Evolutionary conservation across 2,329 filamentous ascomycete genomes (phyloP), one percentile per base, ranked within the genome.

Genomic region (Magnaporthiopsis incrustans): DNA sequence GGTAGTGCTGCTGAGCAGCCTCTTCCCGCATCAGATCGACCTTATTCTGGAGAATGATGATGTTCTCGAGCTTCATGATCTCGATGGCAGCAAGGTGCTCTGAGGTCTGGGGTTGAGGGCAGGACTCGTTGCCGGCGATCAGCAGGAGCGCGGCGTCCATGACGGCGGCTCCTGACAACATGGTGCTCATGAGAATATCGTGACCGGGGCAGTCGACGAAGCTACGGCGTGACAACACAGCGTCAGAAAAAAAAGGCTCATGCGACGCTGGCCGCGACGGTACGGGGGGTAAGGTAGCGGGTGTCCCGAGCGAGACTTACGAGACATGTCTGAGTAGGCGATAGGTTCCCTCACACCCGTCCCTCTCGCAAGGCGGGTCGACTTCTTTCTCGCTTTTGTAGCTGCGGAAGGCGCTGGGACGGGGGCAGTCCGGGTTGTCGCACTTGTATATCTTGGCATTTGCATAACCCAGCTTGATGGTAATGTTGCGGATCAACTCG

Each of bases 121-220:
- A 98, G 63, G 91, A 88, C 89, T 99, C 95, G 81, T 99, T 99
- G 76, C 95, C 95, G 67, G 95, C 95, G 75, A 99, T 97, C 64
- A 99, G 85, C 64, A 99, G 87, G 66, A 99, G 86, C 25, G 95
- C 95, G 69, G 95, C 95, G 79, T 99, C 95, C 95, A 99, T 99
- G 85, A 99, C 95, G 68, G 95, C 95, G 72, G 95, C 95, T 74
- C 95, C 95, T 74, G 95, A 99, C 84, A 99, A 89, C 95, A 99
- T 99, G 72, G 95, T 99, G 80, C 94, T 98, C 95, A 99, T 99
- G 77, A 99, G 93, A 92, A 99, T 99, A 81, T 99, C 95, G 91
- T 99, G 95, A 78, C 95, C 95, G 65, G 95, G 95, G 84, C 95
- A 98, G 79, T 98, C 95, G 70, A 98, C 95, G 77, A 98, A 99